Evolutionary conservation across 108 stramenopile genomes (phyloP), one percentile per base, ranked within the genome.

Genomic region (Epithemia pelagica): DNA sequence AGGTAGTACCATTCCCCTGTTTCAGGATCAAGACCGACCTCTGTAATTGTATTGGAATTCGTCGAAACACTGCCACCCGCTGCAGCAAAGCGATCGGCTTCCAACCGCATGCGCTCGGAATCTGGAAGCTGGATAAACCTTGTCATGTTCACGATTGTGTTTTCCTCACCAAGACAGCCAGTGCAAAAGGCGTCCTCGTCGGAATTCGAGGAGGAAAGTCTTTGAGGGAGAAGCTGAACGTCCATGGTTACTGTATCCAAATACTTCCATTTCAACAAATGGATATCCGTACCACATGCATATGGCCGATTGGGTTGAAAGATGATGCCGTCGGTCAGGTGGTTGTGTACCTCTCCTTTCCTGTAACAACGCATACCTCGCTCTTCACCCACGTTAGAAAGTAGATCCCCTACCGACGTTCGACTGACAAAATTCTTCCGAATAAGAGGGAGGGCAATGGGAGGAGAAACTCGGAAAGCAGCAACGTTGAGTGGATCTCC

Each of bases 181-280:
- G 88, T 83, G 62, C 88, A 65, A 3, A 66, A 65, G 64, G 86
- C 81, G 1, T 82, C 81, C 51, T 80, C 79, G 65, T 28, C 61
- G 28, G 58, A 57, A 27, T 73, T 59, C 33, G 52, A 71, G 10
- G 10, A 10, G 37, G 5, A 10, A 10, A 15, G 37, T 5, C 67
- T 52, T 21, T 76, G 74, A 26, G 87, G 85, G 30, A 92, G 46
- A 32, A 92, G 75, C 61, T 92, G 83, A 30, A 97, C 90, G 79
- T 97, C 96, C 62, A 97, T 94, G 22, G 94, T 95, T n/a, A 91
- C 95, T 1, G 95, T 92, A 72, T 98, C 97, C 23, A 90, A 69
- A 78, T 96, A 98, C 70, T 98, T 98, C 97, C 97, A 98, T 74
- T 98, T 98, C 31, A 98, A 70, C 30, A 98, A 65, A 53, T 88